Percentiles rank a stretch among this genome's conserved stretches.
These are phyloP conservation scores for Mycena galopus DNA, from an alignment of 768 basidiomycete genomes.

Conservation along the genomic window DNA sequence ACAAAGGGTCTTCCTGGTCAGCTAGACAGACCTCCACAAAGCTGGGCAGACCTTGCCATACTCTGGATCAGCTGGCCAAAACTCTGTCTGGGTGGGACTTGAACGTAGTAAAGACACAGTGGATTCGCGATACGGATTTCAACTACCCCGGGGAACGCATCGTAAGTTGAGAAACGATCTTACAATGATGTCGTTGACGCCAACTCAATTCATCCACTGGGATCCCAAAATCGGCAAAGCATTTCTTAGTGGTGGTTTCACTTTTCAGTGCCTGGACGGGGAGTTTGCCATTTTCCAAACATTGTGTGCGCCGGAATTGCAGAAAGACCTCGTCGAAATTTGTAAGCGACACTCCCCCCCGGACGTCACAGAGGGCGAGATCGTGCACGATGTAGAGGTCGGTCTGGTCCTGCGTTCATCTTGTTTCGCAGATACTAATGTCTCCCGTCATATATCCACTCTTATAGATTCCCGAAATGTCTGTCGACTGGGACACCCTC, in stretches of 20 bases:
- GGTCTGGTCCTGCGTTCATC: background rate
- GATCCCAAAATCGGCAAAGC: conserved; percentile 8
- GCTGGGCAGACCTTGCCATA: too few species aligned
- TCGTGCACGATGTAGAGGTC: conserved; percentile 29
- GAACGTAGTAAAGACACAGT: conserved; percentile 15
- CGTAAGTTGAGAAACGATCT: background rate
- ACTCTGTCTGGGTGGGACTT: too few species aligned
- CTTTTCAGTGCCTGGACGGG: conserved; percentile 20
- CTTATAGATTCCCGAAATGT: conserved; percentile 25
- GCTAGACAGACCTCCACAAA: too few species aligned
- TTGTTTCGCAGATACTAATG: background rate
- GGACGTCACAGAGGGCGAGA: conserved; percentile 13
- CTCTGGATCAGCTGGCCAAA: too few species aligned
- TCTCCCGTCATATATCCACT: background rate
- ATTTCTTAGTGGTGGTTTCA: conserved; percentile 16
- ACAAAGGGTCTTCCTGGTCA: too few species aligned
- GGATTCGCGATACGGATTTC: conserved; percentile 3
- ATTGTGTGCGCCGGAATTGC: conserved; percentile 8
- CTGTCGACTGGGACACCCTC: conserved; percentile 28
- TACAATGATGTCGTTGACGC: background rate
- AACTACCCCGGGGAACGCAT: conserved; percentile 7
- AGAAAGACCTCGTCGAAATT: background rate
- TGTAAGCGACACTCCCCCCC: conserved; percentile 13
- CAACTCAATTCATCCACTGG: background rate
- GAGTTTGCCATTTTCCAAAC: conserved; percentile 7